These are phyloP conservation scores for Botrytis aclada DNA, from an alignment of 2,329 filamentous ascomycete genomes.

Conservation along the genomic window DNA sequence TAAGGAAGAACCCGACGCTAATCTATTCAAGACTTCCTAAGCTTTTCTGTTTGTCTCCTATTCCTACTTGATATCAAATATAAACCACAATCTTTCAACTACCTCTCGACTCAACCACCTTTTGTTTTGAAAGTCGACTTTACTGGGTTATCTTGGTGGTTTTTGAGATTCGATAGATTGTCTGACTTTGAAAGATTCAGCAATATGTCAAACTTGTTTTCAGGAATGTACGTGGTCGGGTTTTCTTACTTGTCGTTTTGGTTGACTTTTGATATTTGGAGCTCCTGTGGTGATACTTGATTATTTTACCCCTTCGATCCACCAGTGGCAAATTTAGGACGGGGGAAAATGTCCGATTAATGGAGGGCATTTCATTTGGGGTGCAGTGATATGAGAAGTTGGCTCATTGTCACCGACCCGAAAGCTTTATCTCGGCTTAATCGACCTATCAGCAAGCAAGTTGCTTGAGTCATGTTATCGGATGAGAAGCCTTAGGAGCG, in stretches of 20 bases:
- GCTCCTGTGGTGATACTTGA: neutral
- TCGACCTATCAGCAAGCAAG: constrained; percentile 12
- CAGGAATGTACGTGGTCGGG: constrained; percentile 37
- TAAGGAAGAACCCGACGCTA: constrained; percentile 18
- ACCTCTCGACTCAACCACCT: constrained; percentile 5
- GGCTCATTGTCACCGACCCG: neutral
- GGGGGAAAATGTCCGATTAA: neutral
- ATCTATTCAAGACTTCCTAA: constrained; percentile 14
- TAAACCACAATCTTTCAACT: constrained; percentile 9
- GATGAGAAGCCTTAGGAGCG: neutral
- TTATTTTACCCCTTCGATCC: neutral
- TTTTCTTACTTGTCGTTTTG: constrained; percentile 11
- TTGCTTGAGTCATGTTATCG: constrained; percentile 2
- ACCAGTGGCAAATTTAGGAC: neutral
- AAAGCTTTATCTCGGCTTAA: neutral
- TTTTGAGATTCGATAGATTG: neutral
- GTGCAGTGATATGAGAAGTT: neutral
- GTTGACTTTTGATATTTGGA: constrained; percentile 11
- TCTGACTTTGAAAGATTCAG: constrained; percentile 5
- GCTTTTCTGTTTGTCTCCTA: constrained; percentile 20
- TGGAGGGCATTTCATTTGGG: neutral
- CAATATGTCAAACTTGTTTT: constrained; percentile 39
- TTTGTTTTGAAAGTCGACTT: neutral
- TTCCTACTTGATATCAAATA: constrained; percentile 19
- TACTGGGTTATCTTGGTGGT: neutral